Evolutionary conservation across 805 yeast species (phyloP), one percentile per base, ranked within the genome.

Genomic region (Schizosaccharomyces lindneri): DNA sequence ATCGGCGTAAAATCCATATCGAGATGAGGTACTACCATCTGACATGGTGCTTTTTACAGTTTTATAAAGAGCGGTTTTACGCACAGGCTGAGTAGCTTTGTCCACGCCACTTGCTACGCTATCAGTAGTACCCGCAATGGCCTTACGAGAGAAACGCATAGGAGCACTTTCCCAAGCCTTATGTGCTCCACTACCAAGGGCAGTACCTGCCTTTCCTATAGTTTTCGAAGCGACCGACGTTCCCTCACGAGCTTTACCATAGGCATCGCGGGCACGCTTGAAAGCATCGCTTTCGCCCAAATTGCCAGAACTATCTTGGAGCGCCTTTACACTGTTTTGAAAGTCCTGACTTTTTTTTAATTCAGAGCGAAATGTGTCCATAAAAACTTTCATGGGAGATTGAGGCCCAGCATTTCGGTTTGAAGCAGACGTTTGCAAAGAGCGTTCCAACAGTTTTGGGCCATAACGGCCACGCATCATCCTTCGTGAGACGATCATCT

Each of bases 121-220:
- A 62, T 86, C 87, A 1, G 94, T 96, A 3, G 96, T 82, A 61
- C 79, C 78, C 63, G 78, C 79, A n/a, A 87, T 90, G 0, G 88
- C 87, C 55, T 81, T 77, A 68, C 97, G 79, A n/a, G 95, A 89
- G 60, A 83, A 84, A 70, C 83, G 82, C 64, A 95, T 93, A 55
- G 90, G 85, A 29, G 93, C 86, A 0, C 96, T 87, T 64, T 93
- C 96, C 98, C 98, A 93, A 0, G 97, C 96, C 63, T 83, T 84
- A 48, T 79, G 76, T 3, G 96, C 97, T 57, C 82, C 95, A 63
- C 79, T 83, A 62, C 96, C 97, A 43, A 93, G 87, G 48, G 82
- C 90, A 67, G 85, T 87, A n/a, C 97, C 97, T 4, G 97, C 93
- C 27, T 46, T 46, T n/a, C 51, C 51, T 7, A 46, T 24, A 13